phyloP scores from a whole-genome alignment of 2,329 filamentous ascomycete species.

The Diaporthe aspalathi region DNA sequence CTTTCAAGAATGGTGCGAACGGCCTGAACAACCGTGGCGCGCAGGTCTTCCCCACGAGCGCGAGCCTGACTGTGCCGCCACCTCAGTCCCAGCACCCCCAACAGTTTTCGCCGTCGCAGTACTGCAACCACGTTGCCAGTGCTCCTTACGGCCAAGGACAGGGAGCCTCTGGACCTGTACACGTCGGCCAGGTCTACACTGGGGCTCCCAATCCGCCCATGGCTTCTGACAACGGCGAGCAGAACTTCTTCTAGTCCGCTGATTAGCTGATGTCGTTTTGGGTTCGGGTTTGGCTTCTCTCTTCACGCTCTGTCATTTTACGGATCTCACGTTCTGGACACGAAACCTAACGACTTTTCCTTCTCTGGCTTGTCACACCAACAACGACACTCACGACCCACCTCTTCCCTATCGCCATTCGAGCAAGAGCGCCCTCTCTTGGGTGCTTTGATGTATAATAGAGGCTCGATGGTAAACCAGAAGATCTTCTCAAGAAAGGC shows the following conservation, averaged over 20 bases:
- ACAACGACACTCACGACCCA: slow-evolving; percentile 40
- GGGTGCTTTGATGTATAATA: slow-evolving; percentile 40
- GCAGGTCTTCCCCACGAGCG: slow-evolving; percentile 41
- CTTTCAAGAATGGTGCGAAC: slow-evolving; percentile 48
- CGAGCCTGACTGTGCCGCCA: slow-evolving; percentile 40
- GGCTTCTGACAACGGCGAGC: slow-evolving; percentile 38
- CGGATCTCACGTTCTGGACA: slow-evolving; percentile 33
- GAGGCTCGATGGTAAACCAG: slow-evolving; percentile 32
- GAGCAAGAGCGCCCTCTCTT: slow-evolving; percentile 34
- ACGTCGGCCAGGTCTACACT: slow-evolving; percentile 42
- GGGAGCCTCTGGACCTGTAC: slow-evolving; percentile 31
- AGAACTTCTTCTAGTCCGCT: slow-evolving; percentile 44
- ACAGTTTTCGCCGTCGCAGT: slow-evolving; percentile 41
- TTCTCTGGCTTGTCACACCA: slow-evolving; percentile 43
- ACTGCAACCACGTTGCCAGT: slow-evolving; percentile 32
- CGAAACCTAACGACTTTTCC: slow-evolving; percentile 34
- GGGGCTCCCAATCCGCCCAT: slow-evolving; percentile 42
- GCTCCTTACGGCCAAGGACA: slow-evolving; percentile 27
- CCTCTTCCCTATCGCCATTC: slow-evolving; percentile 39
- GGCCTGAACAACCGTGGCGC: slow-evolving; percentile 45
- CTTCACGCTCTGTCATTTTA: slow-evolving; percentile 31
- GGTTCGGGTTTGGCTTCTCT: background rate
- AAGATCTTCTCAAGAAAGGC: slow-evolving; percentile 29
- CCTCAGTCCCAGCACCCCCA: slow-evolving; percentile 43
- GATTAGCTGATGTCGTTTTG: background rate